Conservation (phyloP, 176 grass and related monocot species). For the Zizania latifolia region DNA sequence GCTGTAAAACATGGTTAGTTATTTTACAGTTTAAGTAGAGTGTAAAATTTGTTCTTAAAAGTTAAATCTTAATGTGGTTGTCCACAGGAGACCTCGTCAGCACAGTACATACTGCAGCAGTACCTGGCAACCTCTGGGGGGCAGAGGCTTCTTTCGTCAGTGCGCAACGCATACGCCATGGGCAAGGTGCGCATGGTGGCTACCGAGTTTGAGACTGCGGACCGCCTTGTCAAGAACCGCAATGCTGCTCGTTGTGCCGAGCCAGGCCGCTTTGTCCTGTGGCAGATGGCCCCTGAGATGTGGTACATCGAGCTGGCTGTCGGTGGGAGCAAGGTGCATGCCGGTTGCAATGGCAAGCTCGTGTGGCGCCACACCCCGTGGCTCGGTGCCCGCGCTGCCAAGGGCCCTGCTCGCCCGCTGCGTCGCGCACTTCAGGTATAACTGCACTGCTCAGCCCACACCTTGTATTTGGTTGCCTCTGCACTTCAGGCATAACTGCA, state of each 20-base stretch:
- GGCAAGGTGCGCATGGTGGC: constrained; percentile 64
- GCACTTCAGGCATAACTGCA: neutral
- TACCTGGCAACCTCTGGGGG: constrained; percentile 71
- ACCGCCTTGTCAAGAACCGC: constrained; percentile 49
- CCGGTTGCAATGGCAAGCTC: constrained; percentile 59
- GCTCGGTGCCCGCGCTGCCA: constrained; percentile 45
- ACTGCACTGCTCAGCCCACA: neutral
- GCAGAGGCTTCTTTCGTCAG: constrained; percentile 40
- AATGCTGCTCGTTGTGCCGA: constrained; percentile 33
- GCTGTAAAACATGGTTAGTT: constrained; percentile 17
- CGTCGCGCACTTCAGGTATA: constrained; percentile 68
- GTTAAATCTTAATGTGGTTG: constrained; percentile 5
- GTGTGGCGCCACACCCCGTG: constrained; percentile 68
- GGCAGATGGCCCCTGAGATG: constrained; percentile 67
- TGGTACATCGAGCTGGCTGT: constrained; percentile 73
- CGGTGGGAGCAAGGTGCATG: constrained; percentile 64
- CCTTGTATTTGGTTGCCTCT: neutral
- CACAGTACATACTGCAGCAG: constrained; percentile 77
- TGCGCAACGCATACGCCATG: constrained; percentile 54
- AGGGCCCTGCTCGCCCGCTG: constrained; percentile 63
- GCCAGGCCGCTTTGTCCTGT: constrained; percentile 58
- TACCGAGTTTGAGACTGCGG: constrained; percentile 43
- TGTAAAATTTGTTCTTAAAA: neutral
- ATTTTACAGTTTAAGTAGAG: constrained; percentile 5
- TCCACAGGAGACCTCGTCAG: constrained; percentile 61